Percentiles rank a stretch among this genome's conserved stretches.
phyloP scores from a whole-genome alignment of 140 eudicot genomes.

The Anethum foeniculum region DNA sequence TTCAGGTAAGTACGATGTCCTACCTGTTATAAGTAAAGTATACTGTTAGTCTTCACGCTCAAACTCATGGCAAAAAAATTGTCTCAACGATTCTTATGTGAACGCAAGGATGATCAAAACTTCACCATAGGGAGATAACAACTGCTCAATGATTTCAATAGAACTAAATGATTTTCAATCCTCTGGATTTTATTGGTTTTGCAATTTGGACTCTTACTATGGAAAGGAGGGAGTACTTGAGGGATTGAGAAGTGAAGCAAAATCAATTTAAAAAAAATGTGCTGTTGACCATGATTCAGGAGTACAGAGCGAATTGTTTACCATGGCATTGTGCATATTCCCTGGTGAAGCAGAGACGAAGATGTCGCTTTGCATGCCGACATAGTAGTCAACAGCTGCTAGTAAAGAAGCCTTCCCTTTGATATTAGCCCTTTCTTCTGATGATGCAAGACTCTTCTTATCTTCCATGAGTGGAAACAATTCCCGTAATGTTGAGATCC shows the following conservation, averaged over 20 bases:
- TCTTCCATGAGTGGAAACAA: constrained; percentile 82
- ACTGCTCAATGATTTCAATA: not conserved
- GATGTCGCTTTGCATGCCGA: constrained; percentile 85
- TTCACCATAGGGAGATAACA: not conserved
- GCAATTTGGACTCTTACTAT: not conserved
- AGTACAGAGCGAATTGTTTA: constrained; percentile 16
- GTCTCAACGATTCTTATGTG: not conserved
- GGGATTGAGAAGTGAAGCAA: not conserved
- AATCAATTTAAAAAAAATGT: not conserved
- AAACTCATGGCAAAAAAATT: not conserved
- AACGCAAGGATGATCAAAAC: not conserved
- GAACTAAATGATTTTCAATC: not conserved
- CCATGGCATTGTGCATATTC: constrained; percentile 97
- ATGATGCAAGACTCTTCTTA: constrained; percentile 81
- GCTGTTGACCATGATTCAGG: not conserved
- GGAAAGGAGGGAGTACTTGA: not conserved
- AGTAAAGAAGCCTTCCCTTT: constrained; percentile 91
- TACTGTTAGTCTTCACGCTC: not conserved
- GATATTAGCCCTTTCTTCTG: constrained; percentile 60
- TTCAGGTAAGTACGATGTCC: constrained; percentile 75
- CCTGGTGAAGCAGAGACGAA: constrained; percentile 96
- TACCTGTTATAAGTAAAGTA: constrained; percentile 36
- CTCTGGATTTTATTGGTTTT: not conserved
- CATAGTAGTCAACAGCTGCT: constrained; percentile 93
- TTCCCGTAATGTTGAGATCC: constrained; percentile 57